phyloP scores from a whole-genome alignment of 768 basidiomycete genomes.

The Tricholoma bakamatsutake region DNA sequence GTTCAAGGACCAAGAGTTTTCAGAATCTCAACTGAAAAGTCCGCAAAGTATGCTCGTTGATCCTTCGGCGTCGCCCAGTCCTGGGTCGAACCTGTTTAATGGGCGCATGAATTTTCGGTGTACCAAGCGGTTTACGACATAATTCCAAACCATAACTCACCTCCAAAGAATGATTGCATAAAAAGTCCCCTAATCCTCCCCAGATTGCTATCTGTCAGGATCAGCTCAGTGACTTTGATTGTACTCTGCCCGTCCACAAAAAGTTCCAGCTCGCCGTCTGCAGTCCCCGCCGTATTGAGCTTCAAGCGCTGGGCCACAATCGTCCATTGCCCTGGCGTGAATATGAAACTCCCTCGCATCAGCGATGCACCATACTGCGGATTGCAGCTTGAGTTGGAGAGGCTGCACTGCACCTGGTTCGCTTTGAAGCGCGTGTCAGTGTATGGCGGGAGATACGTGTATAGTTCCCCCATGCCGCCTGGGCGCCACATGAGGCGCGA shows the following conservation, averaged over 20 bases:
- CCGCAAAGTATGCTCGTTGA: conserved; percentile 61
- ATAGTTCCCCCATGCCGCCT: conserved; percentile 56
- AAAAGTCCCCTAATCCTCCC: conserved; percentile 61
- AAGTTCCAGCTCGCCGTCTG: conserved; percentile 69
- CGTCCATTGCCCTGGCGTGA: conserved; percentile 59
- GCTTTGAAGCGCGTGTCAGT: conserved; percentile 31
- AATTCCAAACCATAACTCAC: conserved; percentile 23
- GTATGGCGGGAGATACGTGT: conserved; percentile 61
- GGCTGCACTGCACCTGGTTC: conserved; percentile 46
- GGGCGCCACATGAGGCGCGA: conserved; percentile 67
- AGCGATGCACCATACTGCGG: conserved; percentile 60
- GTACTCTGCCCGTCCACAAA: conserved; percentile 62
- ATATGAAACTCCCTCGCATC: conserved; percentile 63
- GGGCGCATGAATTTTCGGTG: background rate
- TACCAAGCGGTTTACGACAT: background rate
- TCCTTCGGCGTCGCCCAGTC: conserved; percentile 56
- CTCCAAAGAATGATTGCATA: conserved; percentile 80
- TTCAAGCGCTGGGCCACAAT: conserved; percentile 64
- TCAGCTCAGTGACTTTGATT: conserved; percentile 49
- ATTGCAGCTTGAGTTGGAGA: conserved; percentile 50
- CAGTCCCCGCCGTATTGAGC: conserved; percentile 65
- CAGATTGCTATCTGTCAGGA: conserved; percentile 40
- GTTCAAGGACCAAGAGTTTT: background rate
- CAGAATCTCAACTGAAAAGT: conserved; percentile 43
- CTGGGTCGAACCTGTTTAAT: conserved; percentile 24